Percentiles rank a stretch among this genome's conserved stretches.
phyloP scores from a whole-genome alignment of 306 rosid species.

The Prunus mongolica region DNA sequence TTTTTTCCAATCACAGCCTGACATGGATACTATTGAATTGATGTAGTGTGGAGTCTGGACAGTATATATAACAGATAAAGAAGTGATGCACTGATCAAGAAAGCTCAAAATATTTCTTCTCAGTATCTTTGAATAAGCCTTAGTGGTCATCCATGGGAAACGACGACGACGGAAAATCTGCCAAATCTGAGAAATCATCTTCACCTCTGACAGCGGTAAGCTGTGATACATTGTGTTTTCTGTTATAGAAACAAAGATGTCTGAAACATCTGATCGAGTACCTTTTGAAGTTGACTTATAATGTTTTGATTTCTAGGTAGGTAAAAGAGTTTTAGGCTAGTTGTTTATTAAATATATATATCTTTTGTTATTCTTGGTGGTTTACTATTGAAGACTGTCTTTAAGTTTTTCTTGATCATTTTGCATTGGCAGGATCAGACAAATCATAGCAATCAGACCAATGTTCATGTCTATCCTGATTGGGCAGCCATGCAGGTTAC shows the following conservation, averaged over 20 bases:
- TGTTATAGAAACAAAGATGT: not conserved
- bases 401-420: not conserved
- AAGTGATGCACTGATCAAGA: constrained; percentile 20
- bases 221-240: constrained; percentile 11
- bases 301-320: too few relatives aligned
- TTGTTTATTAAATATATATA: not conserved
- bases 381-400: not conserved
- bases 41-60: not conserved
- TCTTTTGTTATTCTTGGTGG: not conserved
- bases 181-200: constrained; percentile 60
- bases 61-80: constrained; percentile 14
- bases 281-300: too few relatives aligned
- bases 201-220: constrained; percentile 65
- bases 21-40: constrained; percentile 18
- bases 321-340: not conserved
- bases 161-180: constrained; percentile 63
- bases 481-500: constrained; percentile 98
- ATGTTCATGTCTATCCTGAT: constrained; percentile 72
- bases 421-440: constrained; percentile 55
- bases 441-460: constrained; percentile 47
- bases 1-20: constrained; percentile 4
- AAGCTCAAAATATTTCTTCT: constrained; percentile 8
- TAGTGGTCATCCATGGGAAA: constrained; percentile 57
- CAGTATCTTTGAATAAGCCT: not conserved
- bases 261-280: too few relatives aligned